Evolutionary conservation across 495 filamentous ascomycete species (phyloP).

Genomic region (Staphylotrichum tortipilum): DNA sequence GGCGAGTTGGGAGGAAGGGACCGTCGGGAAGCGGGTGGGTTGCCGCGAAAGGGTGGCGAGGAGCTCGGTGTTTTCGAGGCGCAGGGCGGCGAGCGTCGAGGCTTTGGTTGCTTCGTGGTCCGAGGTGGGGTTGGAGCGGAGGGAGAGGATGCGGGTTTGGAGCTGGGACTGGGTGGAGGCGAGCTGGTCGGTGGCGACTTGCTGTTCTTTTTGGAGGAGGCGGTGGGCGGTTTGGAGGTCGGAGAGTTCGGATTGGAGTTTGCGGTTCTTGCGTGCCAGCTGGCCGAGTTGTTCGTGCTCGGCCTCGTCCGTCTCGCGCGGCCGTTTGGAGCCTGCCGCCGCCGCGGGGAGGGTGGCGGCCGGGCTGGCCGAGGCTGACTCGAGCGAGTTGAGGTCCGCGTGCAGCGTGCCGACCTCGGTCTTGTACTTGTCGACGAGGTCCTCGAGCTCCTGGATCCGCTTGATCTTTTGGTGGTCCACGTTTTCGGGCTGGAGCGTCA

Average conservation of each 20-base stretch:
- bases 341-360: slow-evolving; percentile 19
- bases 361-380: slow-evolving; percentile 29
- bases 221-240: slow-evolving; percentile 56
- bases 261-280: slow-evolving; percentile 72
- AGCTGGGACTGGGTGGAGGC: slow-evolving; percentile 60
- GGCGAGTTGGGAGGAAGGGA: slow-evolving; percentile 72
- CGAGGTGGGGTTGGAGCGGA: slow-evolving; percentile 84
- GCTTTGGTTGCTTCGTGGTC: slow-evolving; percentile 74
- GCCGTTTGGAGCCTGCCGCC: slow-evolving; percentile 52
- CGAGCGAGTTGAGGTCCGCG: slow-evolving; percentile 58
- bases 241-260: slow-evolving; percentile 68
- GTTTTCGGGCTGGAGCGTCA: slow-evolving; percentile 67
- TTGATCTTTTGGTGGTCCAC: slow-evolving; percentile 68
- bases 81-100: slow-evolving; percentile 63
- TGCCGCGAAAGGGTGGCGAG: slow-evolving; percentile 61
- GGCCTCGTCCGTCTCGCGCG: slow-evolving; percentile 45
- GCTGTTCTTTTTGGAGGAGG: slow-evolving; percentile 64
- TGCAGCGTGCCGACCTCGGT: slow-evolving; percentile 69
- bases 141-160: slow-evolving; percentile 74
- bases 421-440: slow-evolving; percentile 79
- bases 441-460: slow-evolving; percentile 74
- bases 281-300: slow-evolving; percentile 74
- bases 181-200: slow-evolving; percentile 62
- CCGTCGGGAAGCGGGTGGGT: slow-evolving; percentile 36
- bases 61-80: slow-evolving; percentile 76